Base-by-base conservation (phyloP, 306 rosid species). In the Sicyos baderoa region DNA sequence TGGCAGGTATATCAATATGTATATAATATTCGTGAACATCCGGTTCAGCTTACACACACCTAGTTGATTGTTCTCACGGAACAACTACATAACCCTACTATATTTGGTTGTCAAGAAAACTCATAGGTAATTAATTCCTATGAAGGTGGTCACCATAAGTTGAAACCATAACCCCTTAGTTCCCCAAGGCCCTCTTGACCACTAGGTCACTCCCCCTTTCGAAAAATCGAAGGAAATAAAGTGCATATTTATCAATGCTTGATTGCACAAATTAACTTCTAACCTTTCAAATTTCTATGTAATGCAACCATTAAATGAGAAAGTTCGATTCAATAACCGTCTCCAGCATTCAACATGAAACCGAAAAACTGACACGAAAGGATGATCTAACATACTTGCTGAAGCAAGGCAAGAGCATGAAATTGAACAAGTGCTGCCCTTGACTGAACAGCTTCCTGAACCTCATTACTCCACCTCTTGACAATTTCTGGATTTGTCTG, bases 361-460 rank as follows among this genome's bases (percentile, higher is more conserved):
- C 8, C 23, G 13, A 2, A 19, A 50, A 54, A 9, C 12, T 44
- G 57, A 23, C 53, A n/a, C 69, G 81, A 79, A 76, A 78, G 70
- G 67, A 48, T 54, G 63, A 62, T n/a, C 56, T 56, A 45, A 64
- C 80, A 69, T 77, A 93, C 99, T 95, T 93, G 97, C 79, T 93
- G 97, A 76, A 93, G 90, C 86, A 90, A 82, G 75, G 88, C 98
- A 75, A 92, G 81, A 4, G 94, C 97, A 79, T 93, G 99, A 77
- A 93, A 93, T 74, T 93, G 99, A 54, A 93, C 99, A 79, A 93
- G 99, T 70, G 99, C 97, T 32, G 99, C 96, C 80, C 97, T 88
- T 52, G 99, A 90, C 81, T 93, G 99, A 80, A 93, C 96, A 61
- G 99, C 96, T 84, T 93, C 99, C 79, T 93, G 99, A 81, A 93